Evolutionary conservation across 805 yeast species (phyloP).

Genomic region (Sugiyamaella valdiviana): DNA sequence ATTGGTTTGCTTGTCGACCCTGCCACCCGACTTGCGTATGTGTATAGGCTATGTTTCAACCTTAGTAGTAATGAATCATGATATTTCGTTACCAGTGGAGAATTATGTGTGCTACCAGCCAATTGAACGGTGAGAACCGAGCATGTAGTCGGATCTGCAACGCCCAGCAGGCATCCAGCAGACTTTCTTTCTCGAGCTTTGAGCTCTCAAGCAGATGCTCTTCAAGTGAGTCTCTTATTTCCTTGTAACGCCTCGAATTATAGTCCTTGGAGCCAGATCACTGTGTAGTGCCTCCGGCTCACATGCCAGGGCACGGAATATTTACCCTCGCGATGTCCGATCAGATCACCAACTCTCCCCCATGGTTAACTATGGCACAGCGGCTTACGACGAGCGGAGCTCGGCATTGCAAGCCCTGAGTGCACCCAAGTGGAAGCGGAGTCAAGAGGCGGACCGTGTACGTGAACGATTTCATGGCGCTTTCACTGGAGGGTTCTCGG

Average conservation of each 20-base stretch:
- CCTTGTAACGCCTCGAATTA: too few species aligned
- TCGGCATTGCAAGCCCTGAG: background rate
- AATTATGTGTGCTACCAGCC: too few species aligned
- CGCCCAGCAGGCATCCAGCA: too few species aligned
- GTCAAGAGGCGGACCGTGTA: slow-evolving; percentile 11
- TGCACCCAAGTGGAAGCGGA: slow-evolving; percentile 12
- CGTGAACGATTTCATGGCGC: slow-evolving; percentile 29
- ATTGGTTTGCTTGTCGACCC: background rate
- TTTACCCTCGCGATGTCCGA: background rate
- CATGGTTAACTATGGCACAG: slow-evolving; percentile 14
- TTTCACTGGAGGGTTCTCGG: slow-evolving; percentile 33
- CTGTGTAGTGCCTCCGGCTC: too few species aligned
- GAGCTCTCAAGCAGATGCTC: too few species aligned
- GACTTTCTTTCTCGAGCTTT: too few species aligned
- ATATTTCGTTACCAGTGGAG: background rate
- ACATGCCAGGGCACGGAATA: background rate
- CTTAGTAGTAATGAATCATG: background rate
- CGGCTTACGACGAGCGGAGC: slow-evolving; percentile 4
- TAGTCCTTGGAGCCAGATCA: too few species aligned
- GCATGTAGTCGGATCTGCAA: too few species aligned
- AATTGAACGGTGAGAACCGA: background rate
- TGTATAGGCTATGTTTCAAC: background rate
- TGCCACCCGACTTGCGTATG: background rate
- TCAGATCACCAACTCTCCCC: background rate
- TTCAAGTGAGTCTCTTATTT: too few species aligned